Evolutionary conservation across 2,329 filamentous ascomycete species (phyloP), one percentile per base, ranked within the genome.

Genomic region (Stylonectria norvegica): DNA sequence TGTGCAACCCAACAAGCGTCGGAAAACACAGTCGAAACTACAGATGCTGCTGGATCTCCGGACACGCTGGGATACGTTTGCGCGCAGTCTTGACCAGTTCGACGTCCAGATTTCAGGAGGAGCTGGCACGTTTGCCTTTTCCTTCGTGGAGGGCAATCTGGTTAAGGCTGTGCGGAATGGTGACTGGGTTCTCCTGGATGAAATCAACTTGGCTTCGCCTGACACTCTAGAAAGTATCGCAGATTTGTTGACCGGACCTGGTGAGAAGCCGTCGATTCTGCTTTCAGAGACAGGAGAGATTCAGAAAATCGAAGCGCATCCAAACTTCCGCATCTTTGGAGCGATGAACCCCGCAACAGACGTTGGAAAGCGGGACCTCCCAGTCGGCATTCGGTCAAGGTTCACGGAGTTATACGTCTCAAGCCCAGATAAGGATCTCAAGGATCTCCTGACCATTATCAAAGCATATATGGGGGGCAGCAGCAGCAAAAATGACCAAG

Each of bases 311-410:
- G 76, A 83, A 45, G 93, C 90, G 1, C 91, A 98, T 63, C 84
- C 89, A 0, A 83, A 95, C 49, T 98, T 99, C 63, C 83, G 93
- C 27, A 86, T 99, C 11, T 98, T 99, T 59, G 94, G 88, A 36
- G 93, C 94, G 19, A 99, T 99, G 93, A 99, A 99, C 58, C 93
- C 93, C 20, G 93, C 93, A 5, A 98, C 93, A 3, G 93, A 99
- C 68, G 83, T 96, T 40, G 93, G 94, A 45, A 99, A 98, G 67
- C 84, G 91, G 40, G 93, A 98, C 63, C 71, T 99, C 12, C 89
- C 91, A 1, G 81, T 87, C 39, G 90, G 91, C 2, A 80, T 97
- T 30, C 78, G 91, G 40, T 95, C 90, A 7, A 80, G 90, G 34
- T 99, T 99, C 59, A 97, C 93, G 0, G 93, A 99, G 63, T 74